Base-by-base conservation (phyloP, 495 filamentous ascomycete genomes). In the Penicillium lividum region DNA sequence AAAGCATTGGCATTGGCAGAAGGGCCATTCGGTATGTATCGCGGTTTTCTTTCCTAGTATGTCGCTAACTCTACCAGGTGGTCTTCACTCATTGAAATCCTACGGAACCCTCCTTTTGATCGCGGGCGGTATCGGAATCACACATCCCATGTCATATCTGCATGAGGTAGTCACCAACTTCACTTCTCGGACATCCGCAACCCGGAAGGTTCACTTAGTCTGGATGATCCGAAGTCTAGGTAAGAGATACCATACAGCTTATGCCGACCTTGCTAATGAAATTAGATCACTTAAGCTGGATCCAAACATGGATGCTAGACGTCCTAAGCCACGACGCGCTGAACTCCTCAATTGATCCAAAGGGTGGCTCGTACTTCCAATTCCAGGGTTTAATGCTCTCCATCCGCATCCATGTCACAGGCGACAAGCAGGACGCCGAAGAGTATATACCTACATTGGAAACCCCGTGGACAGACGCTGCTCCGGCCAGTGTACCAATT, bases 61-160 rank as follows among this genome's bases (percentile, higher is more conserved):
- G 5, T 16, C 15, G 5, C 42, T 55, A 34, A 47, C 34, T 13
- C 3, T 3, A 38, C 5, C 33, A 77, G 74, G 73, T n/a, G 80
- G 81, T 6, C 72, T 82, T 44, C 73, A 84, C 48, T 71, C 71
- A 3, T 73, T 84, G 25, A 58, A 69, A 27, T 81, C 78, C 0
- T 86, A 84, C 61, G 82, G 83, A 30, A 83, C 80, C 8, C 72
- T 82, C 22, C 53, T 86, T 0, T 64, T 86, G 49, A 76, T 86
- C 62, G 83, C 82, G 10, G 82, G 80, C 1, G 83, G 83, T 34
- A 82, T 86, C 56, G 83, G 83, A 13, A 85, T 86, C 59, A 86
- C 83, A 7, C 82, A 86, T 62, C 77, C 81, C 46, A 77, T 84
- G 65, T 77, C 76, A 11, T 82, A 83, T 62, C 43, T 85, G 33